A percentile compares a stretch with the other conserved stretches of the same genome.
These are phyloP conservation scores for Colletotrichum viniferum DNA, from an alignment of 2,329 filamentous ascomycete genomes.

Conservation along the genomic window DNA sequence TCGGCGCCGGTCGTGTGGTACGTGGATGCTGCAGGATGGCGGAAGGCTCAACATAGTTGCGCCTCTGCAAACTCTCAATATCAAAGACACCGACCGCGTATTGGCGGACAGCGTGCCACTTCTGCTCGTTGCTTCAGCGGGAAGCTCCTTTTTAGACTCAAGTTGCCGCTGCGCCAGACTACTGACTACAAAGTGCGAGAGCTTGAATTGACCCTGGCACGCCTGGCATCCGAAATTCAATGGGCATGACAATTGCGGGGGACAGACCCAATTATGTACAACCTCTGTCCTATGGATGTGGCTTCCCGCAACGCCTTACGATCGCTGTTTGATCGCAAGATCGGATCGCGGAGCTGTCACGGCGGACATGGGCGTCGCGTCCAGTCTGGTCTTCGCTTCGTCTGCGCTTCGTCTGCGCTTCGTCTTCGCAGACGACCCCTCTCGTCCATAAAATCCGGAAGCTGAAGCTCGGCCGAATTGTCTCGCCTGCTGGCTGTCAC, in stretches of 20 bases:
- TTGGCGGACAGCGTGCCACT: not conserved
- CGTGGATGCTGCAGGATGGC: not conserved
- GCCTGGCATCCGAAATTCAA: not conserved
- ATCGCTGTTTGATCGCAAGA: conserved; percentile 6
- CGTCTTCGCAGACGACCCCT: not conserved
- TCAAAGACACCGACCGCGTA: not conserved
- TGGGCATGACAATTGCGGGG: not conserved
- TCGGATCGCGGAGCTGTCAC: not conserved
- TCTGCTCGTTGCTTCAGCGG: not conserved
- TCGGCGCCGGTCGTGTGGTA: not conserved
- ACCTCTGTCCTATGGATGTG: not conserved
- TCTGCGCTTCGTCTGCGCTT: not conserved
- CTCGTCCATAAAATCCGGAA: not conserved
- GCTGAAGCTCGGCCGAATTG: not conserved
- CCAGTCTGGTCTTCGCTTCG: not conserved
- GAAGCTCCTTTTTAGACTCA: not conserved
- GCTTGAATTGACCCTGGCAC: not conserved
- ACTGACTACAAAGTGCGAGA: not conserved
- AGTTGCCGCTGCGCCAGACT: not conserved
- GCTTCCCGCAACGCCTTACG: not conserved
- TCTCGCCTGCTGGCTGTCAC: not conserved
- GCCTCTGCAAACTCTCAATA: not conserved
- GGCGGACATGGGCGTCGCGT: not conserved
- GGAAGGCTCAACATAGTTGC: not conserved
- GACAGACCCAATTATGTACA: not conserved